Evolutionary conservation across 192 early-diverging fungal species (phyloP), one percentile per base, ranked within the genome.

Genomic region (Phycomyces blakesleeanus): DNA sequence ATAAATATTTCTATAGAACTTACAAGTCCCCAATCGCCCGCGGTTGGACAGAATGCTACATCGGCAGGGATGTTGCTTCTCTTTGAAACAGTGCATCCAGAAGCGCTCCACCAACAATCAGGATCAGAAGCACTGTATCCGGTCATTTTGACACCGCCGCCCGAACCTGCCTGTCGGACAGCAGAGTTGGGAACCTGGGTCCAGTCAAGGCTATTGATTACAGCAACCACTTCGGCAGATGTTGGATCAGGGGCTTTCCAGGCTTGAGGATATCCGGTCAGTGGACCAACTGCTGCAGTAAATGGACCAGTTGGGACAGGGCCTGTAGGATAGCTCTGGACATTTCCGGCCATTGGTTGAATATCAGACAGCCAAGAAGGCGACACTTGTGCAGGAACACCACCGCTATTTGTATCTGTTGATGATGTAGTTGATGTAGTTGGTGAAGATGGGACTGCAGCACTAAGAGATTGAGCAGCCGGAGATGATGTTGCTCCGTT

Each of bases 91-190:
- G 50, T 55, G 50, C 76, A 77, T 26, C 25, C 29, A 40, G 27
- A 64, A 16, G 64, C 44, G 55, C 57, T 64, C 76, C 76, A 74
- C 72, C 72, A 74, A 50, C 72, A 74, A 55, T 74, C 61, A 38
- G 61, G 61, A 49, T 74, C 72, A n/a, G 60, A 18, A 20, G 57
- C 21, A 50, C 55, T 61, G 11, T 71, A 60, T 1, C 72, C 69
- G 11, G 71, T 65, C 21, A 75, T 70, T 2, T 64, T 55, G 5
- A 74, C 62, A 50, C 68, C 67, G 14, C 75, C 75, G 24, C 54
- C 54, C 10, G 66, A n/a, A 24, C 74, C 63, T 18, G 72, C 69
- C 14, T 42, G 52, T 6, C 64, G 68, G 0, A 67, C 61, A 15
- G 71, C 22, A 16, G 62, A 41, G 1, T 52, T 66, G 1, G 76